Conservation (phyloP, 1,284 basidiomycete species). For the Ganoderma boninense region DNA sequence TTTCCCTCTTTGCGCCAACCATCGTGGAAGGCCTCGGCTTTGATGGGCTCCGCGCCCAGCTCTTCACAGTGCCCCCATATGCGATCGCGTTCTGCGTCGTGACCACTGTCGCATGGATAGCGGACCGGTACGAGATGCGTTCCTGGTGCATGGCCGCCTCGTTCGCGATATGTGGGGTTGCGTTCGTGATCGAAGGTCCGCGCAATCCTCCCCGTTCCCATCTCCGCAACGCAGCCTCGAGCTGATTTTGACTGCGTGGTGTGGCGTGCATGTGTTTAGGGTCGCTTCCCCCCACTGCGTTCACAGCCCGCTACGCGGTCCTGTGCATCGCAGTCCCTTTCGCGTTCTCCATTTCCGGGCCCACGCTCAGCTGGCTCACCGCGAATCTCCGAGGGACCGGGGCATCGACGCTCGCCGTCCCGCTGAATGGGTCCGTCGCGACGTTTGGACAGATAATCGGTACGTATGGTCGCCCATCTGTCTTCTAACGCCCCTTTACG, state of each 20-base stretch:
- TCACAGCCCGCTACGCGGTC: slow-evolving; percentile 43
- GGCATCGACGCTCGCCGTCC: slow-evolving; percentile 44
- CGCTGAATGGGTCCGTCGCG: slow-evolving; percentile 46
- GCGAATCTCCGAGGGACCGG: slow-evolving; percentile 43
- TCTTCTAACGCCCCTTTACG: background rate
- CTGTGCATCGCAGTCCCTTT: slow-evolving; percentile 45
- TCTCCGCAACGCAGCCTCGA: slow-evolving; percentile 11
- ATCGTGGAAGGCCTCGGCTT: slow-evolving; percentile 55
- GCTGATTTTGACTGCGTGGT: slow-evolving; percentile 18
- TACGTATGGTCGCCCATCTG: slow-evolving; percentile 9
- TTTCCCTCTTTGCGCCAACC: slow-evolving; percentile 47
- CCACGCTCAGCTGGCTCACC: slow-evolving; percentile 47
- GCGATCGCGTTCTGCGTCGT: slow-evolving; percentile 47
- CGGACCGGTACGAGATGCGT: slow-evolving; percentile 33
- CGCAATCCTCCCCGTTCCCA: background rate
- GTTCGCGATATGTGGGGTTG: slow-evolving; percentile 26
- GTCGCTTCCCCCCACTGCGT: slow-evolving; percentile 39
- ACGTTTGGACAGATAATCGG: slow-evolving; percentile 46
- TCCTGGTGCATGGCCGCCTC: slow-evolving; percentile 23
- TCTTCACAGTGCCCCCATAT: slow-evolving; percentile 65
- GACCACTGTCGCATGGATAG: slow-evolving; percentile 32
- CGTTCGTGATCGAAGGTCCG: slow-evolving; percentile 32
- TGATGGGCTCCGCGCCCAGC: slow-evolving; percentile 54
- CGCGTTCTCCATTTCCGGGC: slow-evolving; percentile 45
- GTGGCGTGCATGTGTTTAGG: slow-evolving; percentile 24